Percentiles rank a stretch among this genome's conserved stretches.
Conservation (phyloP, 441 rosid genomes). For the Jatropha podagrica region DNA sequence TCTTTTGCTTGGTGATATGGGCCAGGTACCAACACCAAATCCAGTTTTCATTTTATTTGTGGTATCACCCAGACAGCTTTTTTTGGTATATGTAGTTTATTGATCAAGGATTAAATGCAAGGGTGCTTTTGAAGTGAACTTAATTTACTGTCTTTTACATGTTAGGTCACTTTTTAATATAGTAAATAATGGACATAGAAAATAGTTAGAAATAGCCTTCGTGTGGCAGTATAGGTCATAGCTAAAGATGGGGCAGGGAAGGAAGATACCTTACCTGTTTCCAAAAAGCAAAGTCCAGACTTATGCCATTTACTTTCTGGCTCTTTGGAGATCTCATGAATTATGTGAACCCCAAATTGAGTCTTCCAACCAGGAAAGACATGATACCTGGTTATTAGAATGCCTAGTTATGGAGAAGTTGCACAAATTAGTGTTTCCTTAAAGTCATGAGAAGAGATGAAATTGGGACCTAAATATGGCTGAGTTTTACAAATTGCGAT, state of each 20-base stretch:
- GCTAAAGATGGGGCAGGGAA: no score
- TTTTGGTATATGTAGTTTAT: neutral
- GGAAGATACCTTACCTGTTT: no score
- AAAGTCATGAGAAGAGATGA: neutral
- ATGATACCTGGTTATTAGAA: neutral
- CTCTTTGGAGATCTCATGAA: neutral
- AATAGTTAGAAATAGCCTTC: neutral
- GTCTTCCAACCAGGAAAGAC: neutral
- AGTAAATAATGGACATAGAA: neutral
- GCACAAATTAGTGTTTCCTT: neutral
- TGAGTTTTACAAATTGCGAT: neutral
- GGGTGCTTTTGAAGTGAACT: neutral
- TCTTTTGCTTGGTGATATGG: constrained; percentile 93
- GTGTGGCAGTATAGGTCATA: neutral
- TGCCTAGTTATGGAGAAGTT: neutral
- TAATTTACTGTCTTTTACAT: neutral
- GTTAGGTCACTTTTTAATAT: neutral
- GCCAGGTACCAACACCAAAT: constrained; percentile 54
- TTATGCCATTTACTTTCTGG: neutral
- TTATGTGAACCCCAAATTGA: neutral
- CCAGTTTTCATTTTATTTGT: neutral
- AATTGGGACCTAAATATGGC: neutral
- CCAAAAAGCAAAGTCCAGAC: neutral
- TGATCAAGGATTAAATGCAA: neutral
- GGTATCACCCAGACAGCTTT: neutral